These are phyloP conservation scores for Russula abietina DNA, from an alignment of 768 basidiomycete species.

Conservation along the genomic window DNA sequence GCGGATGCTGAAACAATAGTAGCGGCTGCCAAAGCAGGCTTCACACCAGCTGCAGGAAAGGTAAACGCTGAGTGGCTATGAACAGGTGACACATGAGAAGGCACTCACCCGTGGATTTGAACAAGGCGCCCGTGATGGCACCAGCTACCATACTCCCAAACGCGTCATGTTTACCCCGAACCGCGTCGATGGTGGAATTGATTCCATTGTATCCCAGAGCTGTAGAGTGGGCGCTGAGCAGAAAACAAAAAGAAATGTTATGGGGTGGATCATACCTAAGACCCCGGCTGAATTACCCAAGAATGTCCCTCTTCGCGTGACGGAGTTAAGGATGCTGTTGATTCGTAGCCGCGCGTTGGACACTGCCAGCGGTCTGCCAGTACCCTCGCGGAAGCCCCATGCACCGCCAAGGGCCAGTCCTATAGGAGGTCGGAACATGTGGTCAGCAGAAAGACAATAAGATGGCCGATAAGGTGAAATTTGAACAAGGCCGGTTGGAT, in stretches of 20 bases:
- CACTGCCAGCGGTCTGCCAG: conserved; percentile 78
- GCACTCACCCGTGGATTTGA: conserved; percentile 84
- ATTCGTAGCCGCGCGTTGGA: conserved; percentile 84
- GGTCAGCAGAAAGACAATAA: conserved; percentile 76
- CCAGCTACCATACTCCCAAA: conserved; percentile 91
- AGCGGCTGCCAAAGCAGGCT: conserved; percentile 83
- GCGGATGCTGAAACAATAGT: conserved; percentile 85
- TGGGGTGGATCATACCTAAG: conserved; percentile 63
- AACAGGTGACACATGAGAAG: conserved; percentile 32
- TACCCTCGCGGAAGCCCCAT: conserved; percentile 96
- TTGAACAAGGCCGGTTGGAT: conserved; percentile 48
- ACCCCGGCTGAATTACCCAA: conserved; percentile 98
- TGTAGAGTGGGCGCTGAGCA: conserved; percentile 39
- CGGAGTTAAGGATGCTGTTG: conserved; percentile 94
- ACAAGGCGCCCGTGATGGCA: conserved; percentile 82
- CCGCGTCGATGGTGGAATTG: conserved; percentile 87
- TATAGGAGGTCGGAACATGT: conserved; percentile 66
- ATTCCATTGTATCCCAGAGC: conserved; percentile 94
- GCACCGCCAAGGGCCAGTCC: conserved; percentile 91
- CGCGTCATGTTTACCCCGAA: conserved; percentile 87
- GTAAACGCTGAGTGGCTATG: conserved; percentile 27
- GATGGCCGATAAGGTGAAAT: conserved; percentile 32
- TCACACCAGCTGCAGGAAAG: conserved; percentile 72
- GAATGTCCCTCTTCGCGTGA: conserved; percentile 94
- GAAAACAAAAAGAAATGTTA: conserved; percentile 37